Conservation (phyloP, 176 grass and related monocot species). For the Zea luxurians region DNA sequence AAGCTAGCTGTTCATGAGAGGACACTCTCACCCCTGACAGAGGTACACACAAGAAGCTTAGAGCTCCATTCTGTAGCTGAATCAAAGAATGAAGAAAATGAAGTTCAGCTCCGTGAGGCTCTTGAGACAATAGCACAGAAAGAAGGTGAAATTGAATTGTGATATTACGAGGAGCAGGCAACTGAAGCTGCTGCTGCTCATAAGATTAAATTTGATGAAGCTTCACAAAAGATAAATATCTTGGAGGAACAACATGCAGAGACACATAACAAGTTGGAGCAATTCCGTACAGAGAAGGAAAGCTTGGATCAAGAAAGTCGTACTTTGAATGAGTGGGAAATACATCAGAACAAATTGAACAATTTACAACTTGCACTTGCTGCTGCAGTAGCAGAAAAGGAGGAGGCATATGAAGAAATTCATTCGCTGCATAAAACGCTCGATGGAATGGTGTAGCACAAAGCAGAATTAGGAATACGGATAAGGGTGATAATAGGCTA, state of each 20-base stretch:
- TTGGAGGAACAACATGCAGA: slow-evolving; percentile 51
- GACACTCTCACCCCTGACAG: slow-evolving; percentile 52
- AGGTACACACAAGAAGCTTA: slow-evolving; percentile 52
- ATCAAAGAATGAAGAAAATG: slow-evolving; percentile 49
- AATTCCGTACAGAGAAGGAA: slow-evolving; percentile 59
- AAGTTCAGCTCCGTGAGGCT: slow-evolving; percentile 52
- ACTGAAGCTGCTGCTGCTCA: slow-evolving; percentile 51
- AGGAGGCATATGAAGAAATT: slow-evolving; percentile 45
- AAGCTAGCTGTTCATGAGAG: slow-evolving; percentile 52
- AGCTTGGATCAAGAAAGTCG: slow-evolving; percentile 52
- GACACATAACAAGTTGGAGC: slow-evolving; percentile 50
- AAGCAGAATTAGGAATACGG: slow-evolving; percentile 60
- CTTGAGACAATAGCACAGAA: slow-evolving; percentile 48
- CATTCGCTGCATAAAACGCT: slow-evolving; percentile 47
- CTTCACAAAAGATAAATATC: slow-evolving; percentile 40
- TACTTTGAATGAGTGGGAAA: slow-evolving; percentile 53
- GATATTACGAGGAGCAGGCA: slow-evolving; percentile 67
- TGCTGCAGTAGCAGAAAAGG: slow-evolving; percentile 62
- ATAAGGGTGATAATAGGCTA: too few species aligned
- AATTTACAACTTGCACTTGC: slow-evolving; percentile 58
- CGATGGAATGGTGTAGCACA: slow-evolving; percentile 59
- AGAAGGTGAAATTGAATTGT: slow-evolving; percentile 72
- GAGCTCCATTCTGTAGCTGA: slow-evolving; percentile 55
- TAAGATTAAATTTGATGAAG: slow-evolving; percentile 53
- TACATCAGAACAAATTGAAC: slow-evolving; percentile 66